Percentiles rank a stretch among this genome's conserved stretches.
These are phyloP conservation scores for Exophiala dermatitidis DNA, from an alignment of 2,329 filamentous ascomycete species.

Conservation along the genomic window DNA sequence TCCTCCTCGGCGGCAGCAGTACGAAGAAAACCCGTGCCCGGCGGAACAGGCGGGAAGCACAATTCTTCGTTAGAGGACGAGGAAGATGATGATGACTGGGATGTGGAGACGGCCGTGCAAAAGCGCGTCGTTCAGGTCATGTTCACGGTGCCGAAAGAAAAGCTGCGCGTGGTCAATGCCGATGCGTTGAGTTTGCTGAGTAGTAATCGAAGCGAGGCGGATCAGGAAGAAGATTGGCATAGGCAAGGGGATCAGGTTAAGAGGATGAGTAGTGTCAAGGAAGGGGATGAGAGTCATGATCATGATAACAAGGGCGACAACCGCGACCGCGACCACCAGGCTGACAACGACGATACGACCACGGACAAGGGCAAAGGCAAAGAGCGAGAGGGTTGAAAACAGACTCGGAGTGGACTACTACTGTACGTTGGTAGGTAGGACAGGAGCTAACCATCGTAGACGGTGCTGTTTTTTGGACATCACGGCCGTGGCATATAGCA, in stretches of 20 bases:
- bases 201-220: slow-evolving; percentile 27
- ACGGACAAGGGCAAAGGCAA: slow-evolving; percentile 11
- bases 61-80: slow-evolving; percentile 28
- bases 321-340: too few species aligned
- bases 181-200: slow-evolving; percentile 40
- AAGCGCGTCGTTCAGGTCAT: slow-evolving; percentile 70
- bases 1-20: slow-evolving; percentile 28
- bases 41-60: slow-evolving; percentile 8
- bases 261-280: slow-evolving; percentile 26
- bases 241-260: slow-evolving; percentile 21
- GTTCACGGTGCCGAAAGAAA: slow-evolving; percentile 87
- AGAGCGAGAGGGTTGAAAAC: slow-evolving; percentile 3
- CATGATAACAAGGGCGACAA: not conserved
- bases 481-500: too few species aligned
- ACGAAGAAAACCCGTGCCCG: slow-evolving; percentile 31
- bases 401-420: too few species aligned
- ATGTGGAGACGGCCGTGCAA: slow-evolving; percentile 66
- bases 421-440: too few species aligned
- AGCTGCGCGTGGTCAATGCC: slow-evolving; percentile 81
- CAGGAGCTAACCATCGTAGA: too few species aligned
- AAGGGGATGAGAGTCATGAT: slow-evolving; percentile 21
- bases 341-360: slow-evolving; percentile 1
- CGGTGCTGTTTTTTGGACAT: too few species aligned
- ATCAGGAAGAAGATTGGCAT: slow-evolving; percentile 21
- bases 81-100: slow-evolving; percentile 57